These are phyloP conservation scores for Cucurbita ficifolia DNA, from an alignment of 306 rosid genomes.

Conservation along the genomic window DNA sequence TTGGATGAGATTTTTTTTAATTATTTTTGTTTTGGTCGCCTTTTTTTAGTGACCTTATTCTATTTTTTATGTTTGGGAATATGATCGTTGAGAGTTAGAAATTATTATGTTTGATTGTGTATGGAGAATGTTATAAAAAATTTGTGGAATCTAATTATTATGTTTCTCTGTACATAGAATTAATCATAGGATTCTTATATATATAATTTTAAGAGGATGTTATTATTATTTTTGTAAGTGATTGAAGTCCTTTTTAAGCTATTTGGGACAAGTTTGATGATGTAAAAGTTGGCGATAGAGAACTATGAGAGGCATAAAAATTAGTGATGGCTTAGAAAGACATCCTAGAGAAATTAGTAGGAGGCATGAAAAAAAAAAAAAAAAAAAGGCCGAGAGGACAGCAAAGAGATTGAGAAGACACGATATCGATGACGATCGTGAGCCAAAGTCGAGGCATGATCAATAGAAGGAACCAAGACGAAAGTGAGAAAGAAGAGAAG, in stretches of 20 bases:
- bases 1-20: no score
- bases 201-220: no score
- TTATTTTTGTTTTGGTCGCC: no score
- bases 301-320: slow-evolving; percentile 17
- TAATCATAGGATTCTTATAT: neutral
- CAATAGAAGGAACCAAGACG: slow-evolving; percentile 11
- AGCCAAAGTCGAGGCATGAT: slow-evolving; percentile 26
- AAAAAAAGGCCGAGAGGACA: slow-evolving; percentile 19
- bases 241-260: no score
- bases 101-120: no score
- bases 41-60: no score
- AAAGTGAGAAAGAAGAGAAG: slow-evolving; percentile 29
- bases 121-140: no score
- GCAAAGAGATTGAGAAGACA: slow-evolving; percentile 2
- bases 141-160: neutral
- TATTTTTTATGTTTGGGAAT: neutral
- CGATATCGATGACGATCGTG: neutral
- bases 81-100: neutral
- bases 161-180: no score
- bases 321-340: slow-evolving; percentile 17
- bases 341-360: slow-evolving; percentile 23
- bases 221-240: no score
- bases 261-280: slow-evolving; percentile 53
- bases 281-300: slow-evolving; percentile 27
- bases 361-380: slow-evolving; percentile 29